phyloP scores from a whole-genome alignment of 768 basidiomycete species.

The Obba rivulosa region DNA sequence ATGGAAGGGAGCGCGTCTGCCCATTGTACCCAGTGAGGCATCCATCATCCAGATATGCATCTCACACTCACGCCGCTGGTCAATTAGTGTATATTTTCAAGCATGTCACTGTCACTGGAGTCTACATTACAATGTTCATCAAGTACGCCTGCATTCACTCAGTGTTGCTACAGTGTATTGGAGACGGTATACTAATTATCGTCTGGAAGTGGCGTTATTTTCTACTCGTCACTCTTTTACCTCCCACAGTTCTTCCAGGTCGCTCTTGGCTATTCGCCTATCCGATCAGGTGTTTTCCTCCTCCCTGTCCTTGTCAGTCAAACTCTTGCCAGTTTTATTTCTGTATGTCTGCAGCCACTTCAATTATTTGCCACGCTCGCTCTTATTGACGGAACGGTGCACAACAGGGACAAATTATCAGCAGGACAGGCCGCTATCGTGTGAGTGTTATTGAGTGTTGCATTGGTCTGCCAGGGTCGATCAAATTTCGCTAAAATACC shows the following conservation, averaged over 20 bases:
- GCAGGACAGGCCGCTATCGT: slow-evolving; percentile 58
- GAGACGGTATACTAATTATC: not conserved
- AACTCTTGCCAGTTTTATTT: slow-evolving; percentile 49
- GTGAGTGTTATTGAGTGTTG: slow-evolving; percentile 25
- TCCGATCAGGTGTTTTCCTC: slow-evolving; percentile 59
- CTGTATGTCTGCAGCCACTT: slow-evolving; percentile 26
- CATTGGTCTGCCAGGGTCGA: not conserved
- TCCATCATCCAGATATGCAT: not conserved
- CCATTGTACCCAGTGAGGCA: slow-evolving; percentile 73
- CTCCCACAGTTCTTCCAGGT: slow-evolving; percentile 76
- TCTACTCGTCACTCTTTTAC: slow-evolving; percentile 63
- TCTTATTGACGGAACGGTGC: not conserved
- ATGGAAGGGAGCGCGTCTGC: slow-evolving; percentile 62
- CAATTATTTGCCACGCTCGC: not conserved
- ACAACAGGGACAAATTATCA: slow-evolving; percentile 52
- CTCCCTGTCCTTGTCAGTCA: slow-evolving; percentile 67
- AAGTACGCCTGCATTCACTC: slow-evolving; percentile 34
- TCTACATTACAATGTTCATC: slow-evolving; percentile 66
- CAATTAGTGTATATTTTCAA: slow-evolving; percentile 65
- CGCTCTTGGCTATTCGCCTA: slow-evolving; percentile 59
- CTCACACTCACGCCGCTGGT: not conserved
- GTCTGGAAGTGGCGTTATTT: slow-evolving; percentile 42
- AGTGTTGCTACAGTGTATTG: not conserved
- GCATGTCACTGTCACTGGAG: slow-evolving; percentile 58
- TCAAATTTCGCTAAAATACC: not conserved